Percentiles rank a stretch among this genome's conserved stretches.
Evolutionary conservation across 2,329 filamentous ascomycete species (phyloP).

Genomic region (Ophiostoma triangulosporum): DNA sequence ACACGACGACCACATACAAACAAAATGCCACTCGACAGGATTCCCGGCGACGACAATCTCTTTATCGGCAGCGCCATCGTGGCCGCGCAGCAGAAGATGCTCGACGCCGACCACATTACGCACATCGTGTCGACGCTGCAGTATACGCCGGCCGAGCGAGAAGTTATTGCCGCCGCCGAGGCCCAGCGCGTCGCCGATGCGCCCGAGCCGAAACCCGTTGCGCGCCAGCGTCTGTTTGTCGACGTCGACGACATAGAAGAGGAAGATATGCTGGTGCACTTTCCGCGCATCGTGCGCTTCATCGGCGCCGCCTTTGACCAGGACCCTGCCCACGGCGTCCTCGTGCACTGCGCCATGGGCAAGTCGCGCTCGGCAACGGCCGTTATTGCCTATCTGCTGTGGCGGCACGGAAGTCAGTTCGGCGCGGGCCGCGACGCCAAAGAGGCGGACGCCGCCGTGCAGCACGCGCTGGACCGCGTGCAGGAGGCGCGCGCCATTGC

Average conservation of each 20-base stretch:
- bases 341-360: conserved; percentile 75
- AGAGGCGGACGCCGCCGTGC: conserved; percentile 34
- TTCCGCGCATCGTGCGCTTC: conserved; percentile 66
- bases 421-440: conserved; percentile 17
- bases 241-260: conserved; percentile 87
- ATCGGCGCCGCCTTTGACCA: conserved; percentile 32
- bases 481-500: conserved; percentile 60
- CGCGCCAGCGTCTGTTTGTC: conserved; percentile 28
- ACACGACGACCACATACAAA: neutral
- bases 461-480: conserved; percentile 54
- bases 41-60: conserved; percentile 56
- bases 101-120: conserved; percentile 61
- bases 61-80: conserved; percentile 78
- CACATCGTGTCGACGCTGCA: conserved; percentile 74
- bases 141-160: conserved; percentile 26
- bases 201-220: conserved; percentile 25
- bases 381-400: conserved; percentile 74
- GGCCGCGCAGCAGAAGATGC: conserved; percentile 53
- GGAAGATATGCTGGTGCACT: conserved; percentile 70
- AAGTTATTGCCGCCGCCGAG: conserved; percentile 26
- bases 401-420: conserved; percentile 44
- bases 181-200: conserved; percentile 41
- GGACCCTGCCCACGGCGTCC: conserved; percentile 26
- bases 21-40: conserved; percentile 48
- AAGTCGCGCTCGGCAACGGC: conserved; percentile 85